Evolutionary conservation across 2,329 filamentous ascomycete genomes (phyloP), one percentile per base, ranked within the genome.

Genomic region (Cryphonectria naterciae): DNA sequence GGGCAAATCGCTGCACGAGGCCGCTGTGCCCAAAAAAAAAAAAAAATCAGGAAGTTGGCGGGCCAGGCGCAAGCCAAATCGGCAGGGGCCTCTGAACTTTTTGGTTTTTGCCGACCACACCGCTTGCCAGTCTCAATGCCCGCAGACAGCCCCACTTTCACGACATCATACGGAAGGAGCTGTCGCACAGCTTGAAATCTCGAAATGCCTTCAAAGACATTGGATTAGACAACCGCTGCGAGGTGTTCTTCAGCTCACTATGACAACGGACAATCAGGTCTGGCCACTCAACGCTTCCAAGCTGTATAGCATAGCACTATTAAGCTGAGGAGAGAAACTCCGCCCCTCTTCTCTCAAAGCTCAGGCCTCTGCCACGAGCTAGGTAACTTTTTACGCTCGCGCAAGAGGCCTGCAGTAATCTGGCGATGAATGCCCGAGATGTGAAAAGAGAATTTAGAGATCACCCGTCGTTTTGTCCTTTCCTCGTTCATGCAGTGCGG

Each of bases 91-190:
- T 25, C 28, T 32, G 49, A 58, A 71, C 62, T 68, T 71, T 72
- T 70, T 68, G 43, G 43, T 52, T 63, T 68, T 66, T 70, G 71
- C 70, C 70, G 32, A 19, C 22, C 39, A 69, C 60, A 72, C 70
- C 70, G 65, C 70, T 60, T 72, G 61, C 70, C 67, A 39, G 28
- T 32, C 19, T 68, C 58, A 52, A 52, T 13, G 10, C 13, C 39
- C 19, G 25, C 63, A 52, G 41, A 5, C 17, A 49, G 13, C 63
- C 28, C 43, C 32, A 66, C 46, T 54, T 56, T 58, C 64, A 39
- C 64, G 64, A 66, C 64, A 56, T 66, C 64, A 66, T 66, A 54
- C 10, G 4, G 35, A 41, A 32, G 32, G 22, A 56, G 39, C 64
- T 66, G 25, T 52, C 64, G 64, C 64, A 66, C 46, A 66, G 64